Evolutionary conservation across 768 basidiomycete species (phyloP).

Genomic region (Paxillus ammoniavirescens): DNA sequence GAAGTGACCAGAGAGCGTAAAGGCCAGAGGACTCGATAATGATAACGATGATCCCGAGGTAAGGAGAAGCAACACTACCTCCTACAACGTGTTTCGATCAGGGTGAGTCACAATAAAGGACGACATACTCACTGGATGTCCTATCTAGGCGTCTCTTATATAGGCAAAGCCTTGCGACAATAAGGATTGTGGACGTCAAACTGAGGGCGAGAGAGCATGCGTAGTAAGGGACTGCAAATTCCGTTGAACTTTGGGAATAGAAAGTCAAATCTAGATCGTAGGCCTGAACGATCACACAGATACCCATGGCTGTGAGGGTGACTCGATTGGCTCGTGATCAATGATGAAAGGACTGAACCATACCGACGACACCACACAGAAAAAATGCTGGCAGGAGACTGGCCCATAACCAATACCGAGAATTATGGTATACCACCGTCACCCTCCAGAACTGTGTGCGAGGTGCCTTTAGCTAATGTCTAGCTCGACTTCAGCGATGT

Average conservation of each 20-base stretch:
- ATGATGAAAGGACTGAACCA: no score
- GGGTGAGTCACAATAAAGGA: background rate
- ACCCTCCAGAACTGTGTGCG: background rate
- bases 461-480: background rate
- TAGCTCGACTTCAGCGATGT: background rate
- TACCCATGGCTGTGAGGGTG: background rate
- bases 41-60: background rate
- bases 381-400: background rate
- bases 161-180: background rate
- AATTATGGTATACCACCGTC: background rate
- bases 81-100: background rate
- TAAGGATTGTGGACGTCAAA: background rate
- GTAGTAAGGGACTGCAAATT: background rate
- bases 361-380: background rate
- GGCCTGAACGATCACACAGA: background rate
- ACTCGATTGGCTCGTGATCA: no score
- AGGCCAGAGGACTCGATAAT: slow-evolving; percentile 1
- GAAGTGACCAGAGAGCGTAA: slow-evolving; percentile 1
- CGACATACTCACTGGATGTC: background rate
- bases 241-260: background rate
- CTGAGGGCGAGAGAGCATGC: background rate
- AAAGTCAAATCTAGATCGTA: background rate
- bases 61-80: background rate
- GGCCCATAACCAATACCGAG: background rate
- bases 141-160: background rate